Evolutionary conservation across 345 rosid species (phyloP), one percentile per base, ranked within the genome.

Genomic region (Moricandia arvensis): DNA sequence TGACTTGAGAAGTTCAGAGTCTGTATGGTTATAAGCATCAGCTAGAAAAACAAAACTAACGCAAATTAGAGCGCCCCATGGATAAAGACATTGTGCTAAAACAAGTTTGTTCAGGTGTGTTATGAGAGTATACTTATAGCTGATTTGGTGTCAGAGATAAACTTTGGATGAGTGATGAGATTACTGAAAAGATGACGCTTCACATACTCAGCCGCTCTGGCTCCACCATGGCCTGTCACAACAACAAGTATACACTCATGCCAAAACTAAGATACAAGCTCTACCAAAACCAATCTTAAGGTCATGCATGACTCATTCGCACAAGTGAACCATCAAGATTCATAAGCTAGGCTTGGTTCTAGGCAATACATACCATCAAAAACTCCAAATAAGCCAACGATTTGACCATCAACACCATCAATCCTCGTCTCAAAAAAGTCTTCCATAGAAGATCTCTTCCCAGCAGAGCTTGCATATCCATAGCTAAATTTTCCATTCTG

Each of bases 361-460:
- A 21, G 24, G 24, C 24, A 21, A 21, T 21, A 21, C 24, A 68
- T 77, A 94, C 99, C 99, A 84, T 95, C 99, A 82, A 95, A 95
- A 80, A 95, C 99, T 72, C 99, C 99, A 85, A 95, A 95, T 0
- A 92, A 85, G 38, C 97, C 99, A 81, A 95, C 96, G 76, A 92
- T 92, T 80, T 95, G 90, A 79, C 97, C 99, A 58, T 88, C 87
- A 66, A 95, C 84, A 76, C 92, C 96, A 76, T 92, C 97, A 63
- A 95, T 92, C 80, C 97, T 92, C 26, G 99, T 89, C 78, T 95
- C 99, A 38, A 90, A 92, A 70, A 92, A 95, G 77, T 95, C 99
- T 85, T 95, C 97, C 99, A 95, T 95, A 8, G 97, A 92, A 80
- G 99, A 82, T 72, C 99, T 88, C 72, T 92, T 95, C 68, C 99